phyloP scores from a whole-genome alignment of 495 filamentous ascomycete genomes.

The Penicillium samsonianum region DNA sequence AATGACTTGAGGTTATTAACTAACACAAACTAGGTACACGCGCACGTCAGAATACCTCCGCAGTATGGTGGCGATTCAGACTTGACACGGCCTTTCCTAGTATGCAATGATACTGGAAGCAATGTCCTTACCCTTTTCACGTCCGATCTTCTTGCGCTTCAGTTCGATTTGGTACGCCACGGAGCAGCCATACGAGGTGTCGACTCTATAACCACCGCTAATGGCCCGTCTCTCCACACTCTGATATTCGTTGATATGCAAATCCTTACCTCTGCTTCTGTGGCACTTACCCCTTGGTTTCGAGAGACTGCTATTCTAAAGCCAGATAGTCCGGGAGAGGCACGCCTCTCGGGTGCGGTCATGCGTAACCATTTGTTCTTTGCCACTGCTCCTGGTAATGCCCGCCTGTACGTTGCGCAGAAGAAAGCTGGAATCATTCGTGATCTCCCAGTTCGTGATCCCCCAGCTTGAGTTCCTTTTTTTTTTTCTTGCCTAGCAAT shows the following conservation, averaged over 20 bases:
- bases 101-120: slow-evolving; percentile 7
- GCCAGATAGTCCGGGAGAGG: not conserved
- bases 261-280: not conserved
- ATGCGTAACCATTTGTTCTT: slow-evolving; percentile 10
- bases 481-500: not conserved
- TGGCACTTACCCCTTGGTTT: slow-evolving; percentile 8
- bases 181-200: not conserved
- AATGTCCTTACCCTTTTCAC: not conserved
- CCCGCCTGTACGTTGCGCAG: slow-evolving; percentile 5
- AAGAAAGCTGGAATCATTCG: slow-evolving; percentile 12
- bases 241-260: slow-evolving; percentile 3
- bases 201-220: not conserved
- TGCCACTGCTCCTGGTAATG: slow-evolving; percentile 9
- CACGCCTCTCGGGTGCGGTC: slow-evolving; percentile 3
- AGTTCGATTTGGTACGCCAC: not conserved
- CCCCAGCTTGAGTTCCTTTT: not conserved
- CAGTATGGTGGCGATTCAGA: not conserved
- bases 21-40: not conserved
- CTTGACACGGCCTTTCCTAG: not conserved
- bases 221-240: not conserved
- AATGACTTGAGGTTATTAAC: not conserved
- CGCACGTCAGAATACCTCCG: not conserved
- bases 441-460: slow-evolving; percentile 1
- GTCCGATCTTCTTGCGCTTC: not conserved
- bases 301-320: slow-evolving; percentile 1